Percentiles rank a stretch among this genome's conserved stretches.
Conservation (phyloP, 306 rosid species). For the Ochetophila trinervis region DNA sequence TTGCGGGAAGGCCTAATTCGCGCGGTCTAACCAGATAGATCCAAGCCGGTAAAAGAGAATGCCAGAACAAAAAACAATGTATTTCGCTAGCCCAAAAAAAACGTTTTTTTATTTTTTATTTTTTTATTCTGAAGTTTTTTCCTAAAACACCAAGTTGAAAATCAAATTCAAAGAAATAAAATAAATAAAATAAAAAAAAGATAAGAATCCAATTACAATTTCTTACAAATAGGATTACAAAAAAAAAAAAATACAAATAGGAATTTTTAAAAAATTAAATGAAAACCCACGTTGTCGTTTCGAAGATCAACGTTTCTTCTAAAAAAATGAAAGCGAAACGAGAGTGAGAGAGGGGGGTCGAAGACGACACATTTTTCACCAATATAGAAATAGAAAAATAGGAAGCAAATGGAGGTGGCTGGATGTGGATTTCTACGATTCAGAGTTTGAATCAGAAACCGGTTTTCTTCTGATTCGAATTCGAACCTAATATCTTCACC, state of each 20-base stretch:
- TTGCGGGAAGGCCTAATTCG: no score
- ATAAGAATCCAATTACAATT: no score
- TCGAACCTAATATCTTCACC: background rate
- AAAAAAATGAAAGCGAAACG: slow-evolving; percentile 5
- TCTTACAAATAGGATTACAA: background rate
- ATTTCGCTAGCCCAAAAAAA: background rate
- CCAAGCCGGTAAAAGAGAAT: no score
- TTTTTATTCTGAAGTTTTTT: no score
- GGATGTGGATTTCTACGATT: background rate
- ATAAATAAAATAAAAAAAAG: no score
- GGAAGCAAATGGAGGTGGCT: background rate
- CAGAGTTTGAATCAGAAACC: slow-evolving; percentile 17
- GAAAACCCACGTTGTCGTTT: slow-evolving; percentile 1
- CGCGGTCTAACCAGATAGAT: no score
- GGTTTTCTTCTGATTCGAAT: slow-evolving; percentile 10
- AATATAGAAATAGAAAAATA: background rate
- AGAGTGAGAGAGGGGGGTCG: background rate
- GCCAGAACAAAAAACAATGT: no score
- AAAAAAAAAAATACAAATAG: background rate
- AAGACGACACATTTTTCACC: slow-evolving; percentile 1
- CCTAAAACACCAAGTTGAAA: no score
- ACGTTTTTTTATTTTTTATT: background rate
- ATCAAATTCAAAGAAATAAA: no score
- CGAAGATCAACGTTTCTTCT: slow-evolving; percentile 14
- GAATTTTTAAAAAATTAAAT: background rate